These are phyloP conservation scores for Tephrocybe sp. DNA, from an alignment of 768 basidiomycete species.

Conservation along the genomic window DNA sequence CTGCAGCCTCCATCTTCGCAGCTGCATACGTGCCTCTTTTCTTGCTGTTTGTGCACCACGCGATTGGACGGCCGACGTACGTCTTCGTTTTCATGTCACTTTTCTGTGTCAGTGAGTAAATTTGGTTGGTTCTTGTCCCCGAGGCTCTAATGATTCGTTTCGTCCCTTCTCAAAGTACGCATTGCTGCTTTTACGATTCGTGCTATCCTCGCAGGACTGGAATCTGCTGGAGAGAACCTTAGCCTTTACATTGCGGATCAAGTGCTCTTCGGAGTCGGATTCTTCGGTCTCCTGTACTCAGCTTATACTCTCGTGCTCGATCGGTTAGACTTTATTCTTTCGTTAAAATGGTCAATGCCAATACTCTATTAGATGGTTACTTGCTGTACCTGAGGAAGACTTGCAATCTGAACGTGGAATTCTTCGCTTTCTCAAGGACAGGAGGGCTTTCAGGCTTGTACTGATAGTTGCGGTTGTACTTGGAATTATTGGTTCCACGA, in stretches of 20 bases:
- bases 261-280: conserved; percentile 39
- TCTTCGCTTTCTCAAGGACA: conserved; percentile 25
- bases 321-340: conserved; percentile 25
- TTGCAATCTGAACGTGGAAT: conserved; percentile 8
- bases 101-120: conserved; percentile 36
- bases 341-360: neutral
- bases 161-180: conserved; percentile 37
- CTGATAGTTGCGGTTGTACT: conserved; percentile 28
- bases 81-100: conserved; percentile 30
- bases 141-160: neutral
- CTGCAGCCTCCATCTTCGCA: conserved; percentile 34
- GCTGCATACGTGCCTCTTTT: conserved; percentile 29
- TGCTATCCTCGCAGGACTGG: conserved; percentile 30
- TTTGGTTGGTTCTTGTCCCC: neutral
- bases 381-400: conserved; percentile 11
- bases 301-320: conserved; percentile 40
- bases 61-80: conserved; percentile 28
- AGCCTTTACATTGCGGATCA: conserved; percentile 34
- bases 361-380: conserved; percentile 15
- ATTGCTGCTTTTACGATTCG: conserved; percentile 37
- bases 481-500: conserved; percentile 28
- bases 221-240: conserved; percentile 27
- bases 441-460: conserved; percentile 26
- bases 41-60: conserved; percentile 26
- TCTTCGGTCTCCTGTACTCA: conserved; percentile 40